Percentiles rank a stretch among this genome's conserved stretches.
Conservation (phyloP, 805 yeast genomes). For the Teunomyces kruisii region DNA sequence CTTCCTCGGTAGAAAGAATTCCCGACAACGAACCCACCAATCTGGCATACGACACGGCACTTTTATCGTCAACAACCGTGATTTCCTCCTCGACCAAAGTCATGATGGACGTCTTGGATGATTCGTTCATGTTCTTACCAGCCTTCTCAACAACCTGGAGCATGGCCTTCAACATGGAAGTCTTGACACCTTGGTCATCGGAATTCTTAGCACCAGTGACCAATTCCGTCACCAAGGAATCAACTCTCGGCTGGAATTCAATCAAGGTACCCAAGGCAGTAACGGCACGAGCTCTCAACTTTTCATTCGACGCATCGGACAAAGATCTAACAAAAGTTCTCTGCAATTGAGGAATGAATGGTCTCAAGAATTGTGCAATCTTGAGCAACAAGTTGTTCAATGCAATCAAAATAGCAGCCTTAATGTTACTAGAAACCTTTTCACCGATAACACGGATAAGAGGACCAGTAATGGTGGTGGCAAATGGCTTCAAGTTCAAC, state of each 20-base stretch:
- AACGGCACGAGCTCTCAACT: slow-evolving; percentile 81
- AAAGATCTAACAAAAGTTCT: slow-evolving; percentile 93
- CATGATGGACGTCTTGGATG: slow-evolving; percentile 67
- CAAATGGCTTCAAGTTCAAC: slow-evolving; percentile 78
- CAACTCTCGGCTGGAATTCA: slow-evolving; percentile 89
- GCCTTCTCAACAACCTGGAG: slow-evolving; percentile 79
- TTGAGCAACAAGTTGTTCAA: slow-evolving; percentile 73
- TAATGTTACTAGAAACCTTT: slow-evolving; percentile 85
- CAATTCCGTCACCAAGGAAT: slow-evolving; percentile 84
- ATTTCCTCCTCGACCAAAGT: slow-evolving; percentile 74
- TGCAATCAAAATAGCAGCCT: slow-evolving; percentile 89
- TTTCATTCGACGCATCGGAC: slow-evolving; percentile 71
- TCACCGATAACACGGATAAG: slow-evolving; percentile 97
- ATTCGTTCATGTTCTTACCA: slow-evolving; percentile 73
- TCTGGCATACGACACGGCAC: slow-evolving; percentile 74
- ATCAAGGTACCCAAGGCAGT: slow-evolving; percentile 85
- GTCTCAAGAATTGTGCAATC: slow-evolving; percentile 88
- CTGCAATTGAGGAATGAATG: slow-evolving; percentile 96
- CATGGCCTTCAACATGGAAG: slow-evolving; percentile 83
- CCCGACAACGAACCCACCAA: slow-evolving; percentile 75
- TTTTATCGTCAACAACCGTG: slow-evolving; percentile 49
- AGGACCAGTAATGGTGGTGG: slow-evolving; percentile 95
- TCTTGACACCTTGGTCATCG: slow-evolving; percentile 68
- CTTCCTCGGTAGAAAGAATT: slow-evolving; percentile 64
- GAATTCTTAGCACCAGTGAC: slow-evolving; percentile 71